Evolutionary conservation across 352 stramenopile genomes (phyloP).

Genomic region (Phytophthora foliorum): DNA sequence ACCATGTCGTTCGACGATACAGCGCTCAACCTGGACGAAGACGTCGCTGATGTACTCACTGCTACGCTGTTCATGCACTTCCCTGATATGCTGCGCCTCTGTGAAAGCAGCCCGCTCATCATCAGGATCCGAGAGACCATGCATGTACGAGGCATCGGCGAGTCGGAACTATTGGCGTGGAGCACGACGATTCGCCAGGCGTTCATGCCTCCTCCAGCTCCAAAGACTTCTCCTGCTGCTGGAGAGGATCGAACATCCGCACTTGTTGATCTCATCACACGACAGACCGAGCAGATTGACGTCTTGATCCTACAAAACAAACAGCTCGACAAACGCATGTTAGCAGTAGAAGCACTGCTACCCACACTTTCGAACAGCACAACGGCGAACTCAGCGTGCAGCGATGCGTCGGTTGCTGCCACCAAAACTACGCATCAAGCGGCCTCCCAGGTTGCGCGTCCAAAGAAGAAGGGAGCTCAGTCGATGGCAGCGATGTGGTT

Average conservation of each 20-base stretch:
- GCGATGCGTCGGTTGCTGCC: neutral
- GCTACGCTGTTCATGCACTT: slow-evolving; percentile 19
- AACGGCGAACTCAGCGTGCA: too few species aligned
- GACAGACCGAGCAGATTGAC: slow-evolving; percentile 16
- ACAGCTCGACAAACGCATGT: slow-evolving; percentile 14
- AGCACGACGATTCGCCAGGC: neutral
- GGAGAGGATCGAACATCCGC: too few species aligned
- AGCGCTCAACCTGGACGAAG: slow-evolving; percentile 12
- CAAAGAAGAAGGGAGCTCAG: slow-evolving; percentile 2
- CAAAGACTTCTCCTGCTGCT: neutral
- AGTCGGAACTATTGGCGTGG: neutral
- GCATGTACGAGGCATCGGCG: neutral
- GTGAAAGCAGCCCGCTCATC: slow-evolving; percentile 7
- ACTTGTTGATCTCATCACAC: slow-evolving; percentile 13
- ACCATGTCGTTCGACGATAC: neutral
- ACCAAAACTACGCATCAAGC: neutral
- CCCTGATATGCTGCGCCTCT: slow-evolving; percentile 11
- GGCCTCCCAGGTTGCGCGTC: too few species aligned
- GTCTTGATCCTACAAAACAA: slow-evolving; percentile 24
- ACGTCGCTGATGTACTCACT: slow-evolving; percentile 16
- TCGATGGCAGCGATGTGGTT: neutral
- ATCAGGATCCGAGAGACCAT: slow-evolving; percentile 7
- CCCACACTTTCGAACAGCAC: neutral
- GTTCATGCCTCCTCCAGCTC: slow-evolving; percentile 1
- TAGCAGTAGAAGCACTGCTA: slow-evolving; percentile 5